Base-by-base conservation (phyloP, 768 basidiomycete species). In the Galerina sulciceps region DNA sequence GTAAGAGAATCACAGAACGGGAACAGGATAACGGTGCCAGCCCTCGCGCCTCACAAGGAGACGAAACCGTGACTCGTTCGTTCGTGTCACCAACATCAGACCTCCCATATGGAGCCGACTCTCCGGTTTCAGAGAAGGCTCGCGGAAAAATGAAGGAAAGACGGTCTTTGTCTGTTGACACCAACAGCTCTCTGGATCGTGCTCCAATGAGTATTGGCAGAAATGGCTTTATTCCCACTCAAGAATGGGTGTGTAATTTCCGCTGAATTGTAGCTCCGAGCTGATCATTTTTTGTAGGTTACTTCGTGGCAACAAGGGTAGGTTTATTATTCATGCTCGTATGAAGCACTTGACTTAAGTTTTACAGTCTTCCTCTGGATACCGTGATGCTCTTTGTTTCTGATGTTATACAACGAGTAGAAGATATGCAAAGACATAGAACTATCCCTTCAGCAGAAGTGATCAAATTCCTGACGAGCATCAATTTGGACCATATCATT, bases 301-400 rank as follows among this genome's bases (percentile, higher is more conserved):
- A 85, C 91, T 18, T 95, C 95, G 2, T 99, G 96, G 96, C 93
- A 96, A 65, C 93, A 96, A 81, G 96, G 96, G 94, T 93, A 64
- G 69, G 76, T 18, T 51, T 41, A n/a, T n/a, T n/a, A n/a, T 53
- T 49, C 18, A 53, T 50, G 37, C 18, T 26, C 45, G 59, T n/a
- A 58, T 44, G 18, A 23, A 13, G 5, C 38, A 14, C 43, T 37
- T 42, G 26, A 26, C 4, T 36, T 37, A 18, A 49, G 23, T 47
- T n/a, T 23, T 2, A 20, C 61, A 96, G 94, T 10, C 80, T 99
- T 31, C 96, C 96, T 9, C 81, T 99, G 40, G 95, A 97, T 69
- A 80, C 87, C 2, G 87, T 97, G 40, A 88, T 96, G 79, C 73
- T 97, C 17, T 78, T 93, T n/a, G 88, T 94, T 26, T 91, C 93